Evolutionary conservation across 257 asterid genomes (phyloP).

Genomic region (Mitragyna speciosa): DNA sequence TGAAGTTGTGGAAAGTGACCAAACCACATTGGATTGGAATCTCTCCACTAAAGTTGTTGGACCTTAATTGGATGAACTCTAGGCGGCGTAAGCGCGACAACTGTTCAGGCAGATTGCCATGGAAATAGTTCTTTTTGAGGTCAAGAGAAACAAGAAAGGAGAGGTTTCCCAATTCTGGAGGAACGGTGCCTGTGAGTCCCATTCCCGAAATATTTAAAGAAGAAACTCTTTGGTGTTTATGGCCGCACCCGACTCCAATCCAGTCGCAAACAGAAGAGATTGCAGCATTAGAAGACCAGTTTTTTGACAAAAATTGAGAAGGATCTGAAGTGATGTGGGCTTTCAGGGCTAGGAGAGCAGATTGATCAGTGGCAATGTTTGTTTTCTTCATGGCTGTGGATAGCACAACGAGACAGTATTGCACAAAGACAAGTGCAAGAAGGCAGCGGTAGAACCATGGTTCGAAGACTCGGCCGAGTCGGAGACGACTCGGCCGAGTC

Average conservation of each 20-base stretch:
- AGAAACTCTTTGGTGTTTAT: background rate
- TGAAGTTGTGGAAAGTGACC: constrained; percentile 5
- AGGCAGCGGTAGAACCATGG: no score
- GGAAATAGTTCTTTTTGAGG: background rate
- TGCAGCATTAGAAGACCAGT: background rate
- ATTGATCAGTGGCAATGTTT: background rate
- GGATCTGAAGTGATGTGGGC: background rate
- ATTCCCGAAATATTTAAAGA: background rate
- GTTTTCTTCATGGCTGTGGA: background rate
- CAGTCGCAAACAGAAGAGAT: constrained; percentile 1
- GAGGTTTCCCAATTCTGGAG: constrained; percentile 4
- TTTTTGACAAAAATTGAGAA: background rate
- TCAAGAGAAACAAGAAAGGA: constrained; percentile 6
- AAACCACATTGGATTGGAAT: constrained; percentile 18
- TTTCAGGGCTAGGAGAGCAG: background rate
- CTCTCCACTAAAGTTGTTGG: background rate
- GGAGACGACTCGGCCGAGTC: no score
- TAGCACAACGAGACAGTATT: background rate
- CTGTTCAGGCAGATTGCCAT: background rate
- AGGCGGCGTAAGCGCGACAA: constrained; percentile 5
- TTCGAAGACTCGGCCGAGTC: no score
- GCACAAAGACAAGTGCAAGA: background rate
- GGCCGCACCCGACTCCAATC: background rate
- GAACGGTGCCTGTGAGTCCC: background rate
- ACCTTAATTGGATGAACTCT: constrained; percentile 1